Base-by-base conservation (phyloP, 148 eudicot species). In the Rhododendron simsii region DNA sequence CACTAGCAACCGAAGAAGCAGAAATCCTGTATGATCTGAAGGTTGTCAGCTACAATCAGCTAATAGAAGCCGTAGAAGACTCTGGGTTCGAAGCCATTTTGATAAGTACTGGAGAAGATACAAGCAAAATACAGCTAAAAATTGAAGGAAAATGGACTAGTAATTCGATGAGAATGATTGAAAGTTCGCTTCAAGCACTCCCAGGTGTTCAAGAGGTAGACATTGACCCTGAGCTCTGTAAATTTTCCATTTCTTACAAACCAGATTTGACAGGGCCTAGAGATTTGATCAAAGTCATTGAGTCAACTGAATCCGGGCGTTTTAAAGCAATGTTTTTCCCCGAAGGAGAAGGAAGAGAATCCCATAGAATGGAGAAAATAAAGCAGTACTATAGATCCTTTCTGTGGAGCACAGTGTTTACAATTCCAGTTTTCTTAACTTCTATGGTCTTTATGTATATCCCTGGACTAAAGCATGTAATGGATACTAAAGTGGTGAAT, bases 361-460 rank as follows among this genome's bases (percentile, higher is more conserved):
- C 95, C 75, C 90, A 89, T 88, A 88, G 92, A 67, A 89, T 87
- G 47, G 94, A 93, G 80, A 93, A 94, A 87, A 93, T 93, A 76
- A 91, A 89, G 78, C 90, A 87, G 79, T 93, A 95, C 86, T 89
- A 91, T 77, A 90, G 28, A 65, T 92, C 92, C 55, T 94, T 97
- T 74, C 69, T 91, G n/a, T 97, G 99, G 99, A 97, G 99, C 88
- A 91, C 93, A 73, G 88, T 95, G 75, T 97, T 94, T 80, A 95
- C 99, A 15, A 83, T 93, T 81, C 99, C 99, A 15, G 93, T 97
- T 2, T 94, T 97, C 87, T 87, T 97, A 74, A 90, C 92, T 14
- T 95, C 99, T 65, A 97, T 95, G 99, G 95, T 97, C 7, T 95
- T 97, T 83, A 92, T 94, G 98, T 97, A 94, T 80, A 90, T 95